A percentile compares a stretch with the other conserved stretches of the same genome.
Conservation (phyloP, 75 land plant genomes). For the Cupressus sempervirens region DNA sequence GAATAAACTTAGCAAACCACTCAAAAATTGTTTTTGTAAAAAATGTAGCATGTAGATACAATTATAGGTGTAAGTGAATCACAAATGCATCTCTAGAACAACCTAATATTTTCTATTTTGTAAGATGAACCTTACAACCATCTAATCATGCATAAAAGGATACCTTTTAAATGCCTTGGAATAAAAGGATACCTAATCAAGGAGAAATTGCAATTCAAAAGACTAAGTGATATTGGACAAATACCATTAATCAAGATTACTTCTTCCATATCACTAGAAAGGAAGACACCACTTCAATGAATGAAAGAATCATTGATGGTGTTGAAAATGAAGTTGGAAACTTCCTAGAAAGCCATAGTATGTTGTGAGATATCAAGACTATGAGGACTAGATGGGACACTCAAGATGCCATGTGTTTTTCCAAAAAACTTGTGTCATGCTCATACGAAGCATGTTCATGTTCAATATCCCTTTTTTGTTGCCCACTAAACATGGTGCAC, state of each 20-base stretch:
- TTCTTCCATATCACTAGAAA: neutral
- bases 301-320: neutral
- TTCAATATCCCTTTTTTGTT: too few relatives aligned
- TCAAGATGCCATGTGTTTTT: too few relatives aligned
- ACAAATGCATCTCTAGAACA: neutral
- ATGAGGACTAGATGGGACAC: too few relatives aligned
- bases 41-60: neutral
- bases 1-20: neutral
- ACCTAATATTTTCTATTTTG: neutral
- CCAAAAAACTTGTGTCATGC: too few relatives aligned
- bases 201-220: conserved; percentile 2
- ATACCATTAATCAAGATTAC: neutral
- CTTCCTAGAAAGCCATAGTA: neutral
- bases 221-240: neutral
- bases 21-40: neutral
- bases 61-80: neutral
- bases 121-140: neutral
- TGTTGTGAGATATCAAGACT: neutral
- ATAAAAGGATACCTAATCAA: too few relatives aligned
- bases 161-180: neutral
- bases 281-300: neutral
- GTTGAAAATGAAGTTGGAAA: neutral
- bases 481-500: too few relatives aligned
- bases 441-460: too few relatives aligned
- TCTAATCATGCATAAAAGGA: neutral